A percentile compares a stretch with the other conserved stretches of the same genome.
phyloP scores from a whole-genome alignment of 2,329 filamentous ascomycete genomes.

The Neurospora sp. region DNA sequence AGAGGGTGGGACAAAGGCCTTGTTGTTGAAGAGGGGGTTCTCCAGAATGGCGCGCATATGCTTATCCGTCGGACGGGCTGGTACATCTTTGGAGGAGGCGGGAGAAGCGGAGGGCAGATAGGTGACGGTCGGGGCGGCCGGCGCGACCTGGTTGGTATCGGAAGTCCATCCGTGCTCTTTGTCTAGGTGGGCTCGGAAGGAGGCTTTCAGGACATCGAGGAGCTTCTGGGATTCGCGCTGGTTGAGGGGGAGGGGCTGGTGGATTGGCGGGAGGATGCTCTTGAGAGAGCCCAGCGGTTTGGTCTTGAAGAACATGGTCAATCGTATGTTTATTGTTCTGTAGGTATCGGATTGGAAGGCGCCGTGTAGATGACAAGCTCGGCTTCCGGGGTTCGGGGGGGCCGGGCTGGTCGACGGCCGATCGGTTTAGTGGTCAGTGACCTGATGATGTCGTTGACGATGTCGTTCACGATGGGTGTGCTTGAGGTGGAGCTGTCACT shows the following conservation, averaged over 20 bases:
- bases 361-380: neutral
- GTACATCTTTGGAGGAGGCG: conserved; percentile 5
- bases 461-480: neutral
- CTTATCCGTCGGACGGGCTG: conserved; percentile 32
- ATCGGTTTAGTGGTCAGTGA: neutral
- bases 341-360: neutral
- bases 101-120: conserved; percentile 5
- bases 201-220: conserved; percentile 45
- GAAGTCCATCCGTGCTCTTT: conserved; percentile 41
- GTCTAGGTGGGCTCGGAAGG: conserved; percentile 50
- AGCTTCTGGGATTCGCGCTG: conserved; percentile 43
- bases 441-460: neutral
- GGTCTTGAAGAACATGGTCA: conserved; percentile 25
- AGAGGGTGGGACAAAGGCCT: conserved; percentile 19
- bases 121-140: conserved; percentile 8
- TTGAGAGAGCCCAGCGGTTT: conserved; percentile 29
- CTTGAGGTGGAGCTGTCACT: neutral
- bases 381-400: neutral
- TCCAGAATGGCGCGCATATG: conserved; percentile 48
- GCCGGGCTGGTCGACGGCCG: neutral
- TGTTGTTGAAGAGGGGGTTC: conserved; percentile 43
- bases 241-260: conserved; percentile 43
- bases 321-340: neutral
- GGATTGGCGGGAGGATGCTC: conserved; percentile 33
- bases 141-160: conserved; percentile 16